Conservation (phyloP, 2,329 filamentous ascomycete species). For the Stylonectria norvegica region DNA sequence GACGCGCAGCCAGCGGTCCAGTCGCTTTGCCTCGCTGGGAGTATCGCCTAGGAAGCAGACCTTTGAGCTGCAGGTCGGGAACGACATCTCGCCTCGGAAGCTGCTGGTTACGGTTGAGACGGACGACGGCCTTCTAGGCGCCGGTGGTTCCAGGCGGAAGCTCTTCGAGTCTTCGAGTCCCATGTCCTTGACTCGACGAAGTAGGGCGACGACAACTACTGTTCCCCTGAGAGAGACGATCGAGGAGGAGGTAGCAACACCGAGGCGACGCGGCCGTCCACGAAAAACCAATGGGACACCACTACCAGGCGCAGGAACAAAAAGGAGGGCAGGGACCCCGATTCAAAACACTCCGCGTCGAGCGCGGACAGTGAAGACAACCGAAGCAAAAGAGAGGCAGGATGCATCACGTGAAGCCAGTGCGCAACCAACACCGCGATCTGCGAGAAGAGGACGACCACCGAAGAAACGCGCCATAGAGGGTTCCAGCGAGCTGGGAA, state of each 20-base stretch:
- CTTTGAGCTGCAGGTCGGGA: constrained; percentile 55
- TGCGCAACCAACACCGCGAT: constrained; percentile 31
- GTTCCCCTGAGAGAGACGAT: constrained; percentile 48
- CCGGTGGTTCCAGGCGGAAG: constrained; percentile 35
- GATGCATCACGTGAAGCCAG: constrained; percentile 19
- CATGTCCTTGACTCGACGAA: constrained; percentile 33
- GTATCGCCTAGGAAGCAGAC: constrained; percentile 53
- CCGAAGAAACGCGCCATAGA: constrained; percentile 27
- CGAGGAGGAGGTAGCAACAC: constrained; percentile 33
- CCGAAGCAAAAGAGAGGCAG: constrained; percentile 29
- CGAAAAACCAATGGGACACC: constrained; percentile 53
- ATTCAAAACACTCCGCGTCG: constrained; percentile 35
- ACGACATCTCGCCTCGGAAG: constrained; percentile 47
- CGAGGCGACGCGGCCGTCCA: constrained; percentile 44
- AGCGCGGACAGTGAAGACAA: constrained; percentile 30
- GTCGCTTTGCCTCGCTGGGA: constrained; percentile 36
- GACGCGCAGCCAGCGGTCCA: constrained; percentile 43
- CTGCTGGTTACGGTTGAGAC: constrained; percentile 56
- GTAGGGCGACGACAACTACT: constrained; percentile 45
- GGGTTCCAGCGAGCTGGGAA: constrained; percentile 25
- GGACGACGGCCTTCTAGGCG: constrained; percentile 36
- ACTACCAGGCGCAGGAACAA: constrained; percentile 40
- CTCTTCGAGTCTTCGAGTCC: constrained; percentile 46
- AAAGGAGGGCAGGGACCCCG: constrained; percentile 47
- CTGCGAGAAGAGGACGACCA: constrained; percentile 29